Percentiles rank a stretch among this genome's conserved stretches.
These are phyloP conservation scores for Trichoderma gracile DNA, from an alignment of 2,329 filamentous ascomycete genomes.

Conservation along the genomic window DNA sequence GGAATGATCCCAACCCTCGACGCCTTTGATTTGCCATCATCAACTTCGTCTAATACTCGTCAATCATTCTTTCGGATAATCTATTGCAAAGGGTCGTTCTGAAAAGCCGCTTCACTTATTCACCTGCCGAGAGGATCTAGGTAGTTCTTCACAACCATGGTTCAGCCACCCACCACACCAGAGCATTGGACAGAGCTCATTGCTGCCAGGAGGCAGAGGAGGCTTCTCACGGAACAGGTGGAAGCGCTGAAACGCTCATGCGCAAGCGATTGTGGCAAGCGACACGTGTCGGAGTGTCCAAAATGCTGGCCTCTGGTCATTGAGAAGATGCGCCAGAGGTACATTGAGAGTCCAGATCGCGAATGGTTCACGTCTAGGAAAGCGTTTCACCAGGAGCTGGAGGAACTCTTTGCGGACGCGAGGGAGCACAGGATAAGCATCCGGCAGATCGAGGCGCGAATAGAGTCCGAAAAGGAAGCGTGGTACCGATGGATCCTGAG, in stretches of 20 bases:
- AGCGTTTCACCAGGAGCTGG: constrained; percentile 52
- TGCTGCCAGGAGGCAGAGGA: constrained; percentile 36
- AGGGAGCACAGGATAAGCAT: constrained; percentile 47
- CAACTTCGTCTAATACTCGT: background rate
- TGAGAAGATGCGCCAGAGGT: constrained; percentile 45
- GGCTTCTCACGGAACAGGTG: constrained; percentile 45
- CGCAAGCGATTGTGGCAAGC: constrained; percentile 45
- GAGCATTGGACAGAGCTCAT: constrained; percentile 45
- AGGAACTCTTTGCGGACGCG: constrained; percentile 51
- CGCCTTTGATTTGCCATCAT: background rate
- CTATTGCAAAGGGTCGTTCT: background rate
- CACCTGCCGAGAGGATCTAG: background rate
- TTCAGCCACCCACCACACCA: constrained; percentile 33
- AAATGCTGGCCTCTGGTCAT: constrained; percentile 52
- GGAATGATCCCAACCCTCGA: background rate
- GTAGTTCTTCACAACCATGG: constrained; percentile 1
- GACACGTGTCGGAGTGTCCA: constrained; percentile 48
- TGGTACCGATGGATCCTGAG: constrained; percentile 53
- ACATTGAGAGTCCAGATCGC: constrained; percentile 38
- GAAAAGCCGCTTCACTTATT: background rate
- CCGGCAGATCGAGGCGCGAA: constrained; percentile 50
- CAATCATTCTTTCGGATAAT: background rate
- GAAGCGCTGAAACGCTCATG: constrained; percentile 48
- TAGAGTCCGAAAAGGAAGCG: constrained; percentile 53
- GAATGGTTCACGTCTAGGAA: constrained; percentile 57